These are phyloP conservation scores for Nakazawaea ernobii DNA, from an alignment of 805 yeast genomes.

Conservation along the genomic window DNA sequence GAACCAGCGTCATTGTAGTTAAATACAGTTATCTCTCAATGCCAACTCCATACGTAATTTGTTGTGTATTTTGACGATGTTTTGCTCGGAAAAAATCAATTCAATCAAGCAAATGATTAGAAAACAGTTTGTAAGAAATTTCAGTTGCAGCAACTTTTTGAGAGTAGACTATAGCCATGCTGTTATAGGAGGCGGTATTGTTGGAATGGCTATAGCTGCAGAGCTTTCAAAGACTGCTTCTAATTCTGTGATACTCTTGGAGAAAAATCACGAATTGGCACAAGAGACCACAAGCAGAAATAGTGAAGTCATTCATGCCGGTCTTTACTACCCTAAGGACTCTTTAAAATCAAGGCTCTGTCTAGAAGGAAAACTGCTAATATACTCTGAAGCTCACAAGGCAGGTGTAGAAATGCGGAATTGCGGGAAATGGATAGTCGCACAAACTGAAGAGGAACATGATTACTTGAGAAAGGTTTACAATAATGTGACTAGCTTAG, in stretches of 20 bases:
- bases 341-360: slow-evolving; percentile 68
- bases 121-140: not conserved
- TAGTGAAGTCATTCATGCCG: slow-evolving; percentile 92
- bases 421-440: slow-evolving; percentile 87
- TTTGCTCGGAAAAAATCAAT: no score
- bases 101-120: not conserved
- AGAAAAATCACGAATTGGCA: slow-evolving; percentile 61
- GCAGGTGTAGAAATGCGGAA: slow-evolving; percentile 51
- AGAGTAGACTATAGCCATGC: slow-evolving; percentile 57
- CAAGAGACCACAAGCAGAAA: slow-evolving; percentile 84
- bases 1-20: no score
- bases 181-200: slow-evolving; percentile 80
- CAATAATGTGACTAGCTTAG: slow-evolving; percentile 35
- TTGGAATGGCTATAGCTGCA: slow-evolving; percentile 78
- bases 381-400: slow-evolving; percentile 44
- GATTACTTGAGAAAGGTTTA: slow-evolving; percentile 52
- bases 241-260: slow-evolving; percentile 58
- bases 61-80: no score
- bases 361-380: slow-evolving; percentile 63
- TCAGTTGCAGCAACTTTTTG: not conserved
- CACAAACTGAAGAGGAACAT: slow-evolving; percentile 62
- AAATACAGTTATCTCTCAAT: no score
- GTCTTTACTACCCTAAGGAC: slow-evolving; percentile 70
- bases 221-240: slow-evolving; percentile 45
- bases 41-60: no score